Base-by-base conservation (phyloP, 352 stramenopile species). In the Globisporangium perplexum region DNA sequence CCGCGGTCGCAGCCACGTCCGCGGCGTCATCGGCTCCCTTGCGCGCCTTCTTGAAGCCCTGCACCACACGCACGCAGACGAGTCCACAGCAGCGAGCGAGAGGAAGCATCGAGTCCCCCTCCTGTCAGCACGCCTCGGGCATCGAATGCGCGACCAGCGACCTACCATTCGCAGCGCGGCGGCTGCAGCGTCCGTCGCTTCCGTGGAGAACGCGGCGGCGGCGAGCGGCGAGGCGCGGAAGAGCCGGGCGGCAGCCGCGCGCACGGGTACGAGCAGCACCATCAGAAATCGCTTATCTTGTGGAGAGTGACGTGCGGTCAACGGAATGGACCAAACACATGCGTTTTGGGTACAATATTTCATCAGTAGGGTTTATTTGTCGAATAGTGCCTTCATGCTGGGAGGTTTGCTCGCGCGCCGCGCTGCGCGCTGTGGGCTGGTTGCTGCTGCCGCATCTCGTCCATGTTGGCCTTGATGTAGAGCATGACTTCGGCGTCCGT, bases 111-210 rank as follows among this genome's bases (percentile, higher is more conserved):
- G 8, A 4, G 8, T 35, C 30, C 30, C 8, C 30, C 5, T 18
- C 3, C 14, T 39, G 18, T 11, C 12, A 18, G 8, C 14, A 6
- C 14, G 5, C 4, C 5, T 12, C 28, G 30, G 4, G 26, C 11
- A 8, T 14, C 3, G 18, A 12, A 26, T 45, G 22, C 22, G 39
- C 22, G 18, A 31, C 7, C 15, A 1, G 35, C n/a, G 12, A 28
- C 52, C 47, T 71, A 87, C 81, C 77, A 85, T 88, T 41, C 78
- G 81, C 55, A 91, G 58, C 17, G 76, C 78, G 18, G 81, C 81
- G 24, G 81, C 77, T 6, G 81, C 81, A 4, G 77, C 81, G 17
- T 89, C 78, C 24, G 78, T 88, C 15, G 79, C 81, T 61, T 89
- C 72, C 18, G 72, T 85, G 0, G 81, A 88, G 51, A 86, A 82